Evolutionary conservation across 1,139 yeast genomes (phyloP).

Genomic region (Candida albicans): DNA sequence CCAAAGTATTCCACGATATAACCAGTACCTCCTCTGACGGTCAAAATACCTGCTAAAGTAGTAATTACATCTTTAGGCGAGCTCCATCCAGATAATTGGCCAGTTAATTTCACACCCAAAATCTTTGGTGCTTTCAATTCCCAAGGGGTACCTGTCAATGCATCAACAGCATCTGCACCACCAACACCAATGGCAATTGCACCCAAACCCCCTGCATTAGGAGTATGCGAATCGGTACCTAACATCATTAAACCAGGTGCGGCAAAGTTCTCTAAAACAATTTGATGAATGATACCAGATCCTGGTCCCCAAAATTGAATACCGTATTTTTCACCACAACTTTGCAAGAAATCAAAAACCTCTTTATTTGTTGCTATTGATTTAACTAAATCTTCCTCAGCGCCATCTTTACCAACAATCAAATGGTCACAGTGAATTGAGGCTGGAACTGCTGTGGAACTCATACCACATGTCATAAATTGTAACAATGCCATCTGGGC

Average conservation of each 20-base stretch:
- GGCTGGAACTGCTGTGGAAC: constrained; percentile 85
- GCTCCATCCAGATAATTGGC: constrained; percentile 96
- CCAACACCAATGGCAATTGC: constrained; percentile 99
- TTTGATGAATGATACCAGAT: constrained; percentile 98
- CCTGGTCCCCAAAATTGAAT: constrained; percentile 99
- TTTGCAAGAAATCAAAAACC: constrained; percentile 87
- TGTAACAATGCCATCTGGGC: constrained; percentile 97
- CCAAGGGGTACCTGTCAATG: constrained; percentile 94
- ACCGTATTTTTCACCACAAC: constrained; percentile 90
- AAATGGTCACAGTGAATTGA: constrained; percentile 97
- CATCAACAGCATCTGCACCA: constrained; percentile 99
- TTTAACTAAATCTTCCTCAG: constrained; percentile 66
- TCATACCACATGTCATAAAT: constrained; percentile 94
- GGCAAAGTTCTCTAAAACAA: constrained; percentile 94
- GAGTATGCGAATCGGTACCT: constrained; percentile 99
- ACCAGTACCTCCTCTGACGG: constrained; percentile 99
- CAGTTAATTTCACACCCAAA: constrained; percentile 95
- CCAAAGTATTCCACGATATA: constrained; percentile 97
- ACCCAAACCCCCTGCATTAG: constrained; percentile 99
- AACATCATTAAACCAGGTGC: constrained; percentile 97
- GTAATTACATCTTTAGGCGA: constrained; percentile 97
- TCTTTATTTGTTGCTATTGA: constrained; percentile 87
- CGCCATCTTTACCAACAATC: constrained; percentile 95
- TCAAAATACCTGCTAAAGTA: constrained; percentile 93
- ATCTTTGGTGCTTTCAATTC: constrained; percentile 98